These are phyloP conservation scores for Microsporum canis DNA, from an alignment of 2,329 filamentous ascomycete species.

Conservation along the genomic window DNA sequence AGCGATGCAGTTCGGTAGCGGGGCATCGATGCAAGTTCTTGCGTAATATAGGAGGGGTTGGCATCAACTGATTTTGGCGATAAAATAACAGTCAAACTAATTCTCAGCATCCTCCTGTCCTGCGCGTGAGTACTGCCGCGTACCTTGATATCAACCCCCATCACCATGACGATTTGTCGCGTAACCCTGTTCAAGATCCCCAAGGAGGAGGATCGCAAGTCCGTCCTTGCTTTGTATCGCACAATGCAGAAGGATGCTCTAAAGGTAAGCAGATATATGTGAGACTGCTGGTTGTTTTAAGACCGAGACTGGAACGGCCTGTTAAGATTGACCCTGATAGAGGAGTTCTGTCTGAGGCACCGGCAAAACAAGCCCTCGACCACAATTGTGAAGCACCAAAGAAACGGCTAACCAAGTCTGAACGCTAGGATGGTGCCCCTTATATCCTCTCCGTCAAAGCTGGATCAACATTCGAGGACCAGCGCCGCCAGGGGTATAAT, in stretches of 20 bases:
- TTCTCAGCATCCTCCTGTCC: too few relatives aligned
- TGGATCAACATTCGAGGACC: constrained; percentile 35
- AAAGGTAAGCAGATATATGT: constrained; percentile 21
- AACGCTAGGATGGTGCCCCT: constrained; percentile 49
- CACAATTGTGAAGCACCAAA: not conserved
- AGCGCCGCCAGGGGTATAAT: constrained; percentile 52
- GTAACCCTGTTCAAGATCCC: constrained; percentile 39
- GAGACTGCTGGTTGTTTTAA: not conserved
- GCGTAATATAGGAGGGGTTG: too few relatives aligned
- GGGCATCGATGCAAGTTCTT: too few relatives aligned
- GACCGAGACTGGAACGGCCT: too few relatives aligned
- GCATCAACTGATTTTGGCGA: too few relatives aligned
- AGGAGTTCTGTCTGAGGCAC: too few relatives aligned
- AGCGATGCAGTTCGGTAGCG: too few relatives aligned
- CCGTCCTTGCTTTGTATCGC: constrained; percentile 28
- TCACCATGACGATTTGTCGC: constrained; percentile 26
- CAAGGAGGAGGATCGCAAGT: constrained; percentile 27
- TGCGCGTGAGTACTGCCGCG: too few relatives aligned
- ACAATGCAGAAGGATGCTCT: constrained; percentile 24
- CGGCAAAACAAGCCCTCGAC: not conserved
- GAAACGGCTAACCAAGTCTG: not conserved
- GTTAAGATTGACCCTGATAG: too few relatives aligned
- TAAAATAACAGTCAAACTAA: too few relatives aligned
- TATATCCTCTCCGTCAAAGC: constrained; percentile 51
- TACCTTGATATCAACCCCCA: not conserved